Base-by-base conservation (phyloP, 768 basidiomycete genomes). In the Leccinum ochraceum region DNA sequence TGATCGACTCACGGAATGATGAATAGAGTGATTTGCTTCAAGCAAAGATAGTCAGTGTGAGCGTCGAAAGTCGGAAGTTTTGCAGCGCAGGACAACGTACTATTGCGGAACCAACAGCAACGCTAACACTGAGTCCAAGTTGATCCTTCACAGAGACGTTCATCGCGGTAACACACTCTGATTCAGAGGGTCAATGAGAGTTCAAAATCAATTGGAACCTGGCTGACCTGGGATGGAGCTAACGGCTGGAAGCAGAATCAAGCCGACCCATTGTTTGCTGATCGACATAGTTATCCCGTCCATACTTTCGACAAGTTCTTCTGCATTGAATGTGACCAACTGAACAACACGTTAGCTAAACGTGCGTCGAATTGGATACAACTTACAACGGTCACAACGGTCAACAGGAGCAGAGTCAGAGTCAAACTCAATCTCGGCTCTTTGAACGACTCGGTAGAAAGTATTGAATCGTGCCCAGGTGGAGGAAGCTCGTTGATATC, bases 141-240 rank as follows among this genome's bases (percentile, higher is more conserved):
- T 92, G 90, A 67, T 88, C 86, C 74, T 89, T 87, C 54, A 92
- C 88, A 0, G 94, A 93, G n/a, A 92, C 91, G 39, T 88, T 92
- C 62, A 97, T 83, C 11, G 94, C 93, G 6, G 91, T 95, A 58
- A 94, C 85, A 64, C 92, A 94, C 75, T 97, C 95, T 84, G 34
- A 26, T 66, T 55, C 39, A 37, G 1, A 36, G 28, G 32, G 22
- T 39, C 30, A 14, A 6, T 39, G 26, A 59, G 7, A 4, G 14
- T 52, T 13, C 7, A 32, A 34, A 50, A 49, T 22, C 32, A 9
- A 56, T 26, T 1, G 3, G 52, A 16, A 26, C 16, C 20, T 4
- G n/a, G 59, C 75, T 48, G 51, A 89, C 90, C 90, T 69, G 92
- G 89, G 36, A 93, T 79, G 14, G 88, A 89, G 36, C 86, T 89